A percentile compares a stretch with the other conserved stretches of the same genome.
These are phyloP conservation scores for Aristolochia fimbriata DNA, from an alignment of 164 flowering plant genomes.

Conservation along the genomic window DNA sequence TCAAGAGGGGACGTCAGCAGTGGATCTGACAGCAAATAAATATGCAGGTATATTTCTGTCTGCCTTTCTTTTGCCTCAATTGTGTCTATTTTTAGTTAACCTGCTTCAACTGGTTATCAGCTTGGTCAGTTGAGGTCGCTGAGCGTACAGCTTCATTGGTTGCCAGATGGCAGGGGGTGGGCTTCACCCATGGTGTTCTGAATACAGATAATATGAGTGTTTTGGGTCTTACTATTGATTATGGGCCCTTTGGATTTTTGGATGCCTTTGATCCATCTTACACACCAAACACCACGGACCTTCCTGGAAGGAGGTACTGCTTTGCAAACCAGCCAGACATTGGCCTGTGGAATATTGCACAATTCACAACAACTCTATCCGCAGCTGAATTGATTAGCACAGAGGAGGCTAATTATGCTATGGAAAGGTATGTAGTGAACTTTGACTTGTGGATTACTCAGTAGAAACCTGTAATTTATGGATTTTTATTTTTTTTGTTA, in stretches of 20 bases:
- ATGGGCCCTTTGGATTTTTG: constrained; percentile 96
- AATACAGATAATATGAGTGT: constrained; percentile 98
- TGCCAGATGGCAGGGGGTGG: constrained; percentile 99
- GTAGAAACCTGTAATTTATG: too few relatives aligned
- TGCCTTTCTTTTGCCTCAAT: background rate
- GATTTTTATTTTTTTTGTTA: too few relatives aligned
- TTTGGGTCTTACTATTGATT: constrained; percentile 93
- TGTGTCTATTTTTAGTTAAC: background rate
- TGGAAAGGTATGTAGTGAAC: constrained; percentile 65
- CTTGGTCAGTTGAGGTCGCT: constrained; percentile 93
- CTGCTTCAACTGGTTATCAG: constrained; percentile 24
- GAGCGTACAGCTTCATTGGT: constrained; percentile 92
- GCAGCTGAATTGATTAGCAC: constrained; percentile 70
- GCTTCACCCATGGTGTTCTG: constrained; percentile 95
- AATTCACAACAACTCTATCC: constrained; percentile 60
- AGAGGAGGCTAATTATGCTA: constrained; percentile 86
- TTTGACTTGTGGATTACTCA: too few relatives aligned
- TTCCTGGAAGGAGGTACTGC: constrained; percentile 97
- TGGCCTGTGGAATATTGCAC: constrained; percentile 93
- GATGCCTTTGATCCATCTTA: constrained; percentile 98
- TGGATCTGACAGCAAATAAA: constrained; percentile 93
- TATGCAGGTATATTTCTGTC: constrained; percentile 54
- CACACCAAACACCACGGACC: constrained; percentile 98
- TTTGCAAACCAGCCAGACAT: constrained; percentile 98
- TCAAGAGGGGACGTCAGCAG: constrained; percentile 50